Evolutionary conservation across 768 basidiomycete species (phyloP).

Genomic region (Strobilomyces dryophilus): DNA sequence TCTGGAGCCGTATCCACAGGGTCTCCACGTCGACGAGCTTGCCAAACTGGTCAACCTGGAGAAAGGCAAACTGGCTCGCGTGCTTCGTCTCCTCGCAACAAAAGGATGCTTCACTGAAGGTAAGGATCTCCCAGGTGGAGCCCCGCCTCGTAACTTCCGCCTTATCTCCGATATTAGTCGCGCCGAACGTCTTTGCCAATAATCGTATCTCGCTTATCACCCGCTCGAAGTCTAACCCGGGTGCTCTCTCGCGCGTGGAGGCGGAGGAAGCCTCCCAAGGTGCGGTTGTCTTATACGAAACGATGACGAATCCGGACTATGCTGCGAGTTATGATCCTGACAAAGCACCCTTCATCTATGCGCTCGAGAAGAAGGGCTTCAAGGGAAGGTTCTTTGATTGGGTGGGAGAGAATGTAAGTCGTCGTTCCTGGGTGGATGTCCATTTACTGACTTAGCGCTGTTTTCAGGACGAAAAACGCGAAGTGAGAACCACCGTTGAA

Average conservation of each 20-base stretch:
- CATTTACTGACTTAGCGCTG: not conserved
- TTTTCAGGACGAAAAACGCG: slow-evolving; percentile 10
- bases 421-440: not conserved
- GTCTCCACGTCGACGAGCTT: slow-evolving; percentile 26
- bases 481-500: slow-evolving; percentile 4
- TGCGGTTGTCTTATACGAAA: slow-evolving; percentile 20
- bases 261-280: slow-evolving; percentile 11
- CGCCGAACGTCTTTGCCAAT: slow-evolving; percentile 28
- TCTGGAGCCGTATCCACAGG: slow-evolving; percentile 22
- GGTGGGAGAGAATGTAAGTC: slow-evolving; percentile 20
- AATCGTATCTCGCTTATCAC: slow-evolving; percentile 32
- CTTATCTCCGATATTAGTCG: slow-evolving; percentile 13
- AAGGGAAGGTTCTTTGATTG: slow-evolving; percentile 21
- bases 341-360: slow-evolving; percentile 20
- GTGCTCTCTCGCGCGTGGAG: slow-evolving; percentile 6
- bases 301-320: slow-evolving; percentile 23
- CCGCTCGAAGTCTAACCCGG: slow-evolving; percentile 9
- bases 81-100: slow-evolving; percentile 29
- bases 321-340: slow-evolving; percentile 21
- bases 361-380: slow-evolving; percentile 13
- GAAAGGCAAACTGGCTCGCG: slow-evolving; percentile 26
- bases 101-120: slow-evolving; percentile 32
- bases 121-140: not conserved
- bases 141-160: not conserved
- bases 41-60: slow-evolving; percentile 22